These are phyloP conservation scores for Hyphopichia khmerensis DNA, from an alignment of 1,139 yeast species.

Conservation along the genomic window DNA sequence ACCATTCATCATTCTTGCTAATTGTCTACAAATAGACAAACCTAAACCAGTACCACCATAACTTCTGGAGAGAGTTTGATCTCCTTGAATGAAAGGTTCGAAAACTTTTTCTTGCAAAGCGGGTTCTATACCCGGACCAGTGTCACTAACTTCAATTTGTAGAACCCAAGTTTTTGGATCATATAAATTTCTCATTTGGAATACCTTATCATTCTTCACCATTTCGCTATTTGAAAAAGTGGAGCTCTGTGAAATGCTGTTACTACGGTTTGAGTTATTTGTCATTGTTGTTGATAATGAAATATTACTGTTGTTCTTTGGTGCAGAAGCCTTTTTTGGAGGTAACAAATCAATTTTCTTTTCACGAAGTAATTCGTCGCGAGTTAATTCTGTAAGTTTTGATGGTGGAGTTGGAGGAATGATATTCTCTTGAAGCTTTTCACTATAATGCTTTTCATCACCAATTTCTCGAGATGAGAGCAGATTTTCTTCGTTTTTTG, in stretches of 20 bases:
- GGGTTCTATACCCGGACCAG: constrained; percentile 90
- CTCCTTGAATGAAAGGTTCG: constrained; percentile 97
- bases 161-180: constrained; percentile 56
- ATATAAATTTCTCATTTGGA: constrained; percentile 35
- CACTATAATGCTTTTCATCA: constrained; percentile 3
- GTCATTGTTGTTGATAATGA: background rate
- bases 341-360: background rate
- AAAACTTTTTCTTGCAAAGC: constrained; percentile 79
- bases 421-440: background rate
- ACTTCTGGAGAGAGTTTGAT: constrained; percentile 86
- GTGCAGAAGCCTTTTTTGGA: background rate
- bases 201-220: constrained; percentile 34
- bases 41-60: constrained; percentile 94
- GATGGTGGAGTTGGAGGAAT: background rate
- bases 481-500: background rate
- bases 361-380: constrained; percentile 2
- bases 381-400: constrained; percentile 2
- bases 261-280: background rate
- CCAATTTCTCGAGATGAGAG: background rate
- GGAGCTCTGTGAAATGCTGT: background rate
- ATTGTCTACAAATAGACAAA: constrained; percentile 84
- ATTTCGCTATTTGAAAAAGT: constrained; percentile 17
- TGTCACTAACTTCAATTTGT: constrained; percentile 78
- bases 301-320: background rate
- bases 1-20: constrained; percentile 88